Evolutionary conservation across 129 eudicot genomes (phyloP), one percentile per base, ranked within the genome.

Genomic region (Erigeron canadensis): DNA sequence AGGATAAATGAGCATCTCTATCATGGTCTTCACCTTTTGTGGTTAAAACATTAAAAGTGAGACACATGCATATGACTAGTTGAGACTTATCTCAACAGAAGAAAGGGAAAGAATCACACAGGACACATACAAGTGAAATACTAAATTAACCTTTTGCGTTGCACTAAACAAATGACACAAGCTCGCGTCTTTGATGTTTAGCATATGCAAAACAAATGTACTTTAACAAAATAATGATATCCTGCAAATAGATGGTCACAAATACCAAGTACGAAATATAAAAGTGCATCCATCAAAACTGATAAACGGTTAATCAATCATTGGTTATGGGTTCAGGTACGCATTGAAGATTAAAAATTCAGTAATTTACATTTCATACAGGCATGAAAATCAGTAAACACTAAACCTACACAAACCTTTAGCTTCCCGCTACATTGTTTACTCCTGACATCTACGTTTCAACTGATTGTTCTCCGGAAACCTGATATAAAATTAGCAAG

Each of bases 381-480:
- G 74, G 45, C 60, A 74, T 75, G 40, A 67, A 67, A 75, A 67
- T 75, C 65, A 47, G 73, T 50, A 66, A 48, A 68, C 45, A 68
- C 80, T 76, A 76, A 58, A 68, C 75, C 75, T 76, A 67, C 45
- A 55, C 75, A 28, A 34, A 71, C 75, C 74, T 67, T 68, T 68
- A 68, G 62, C 61, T 60, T 76, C 75, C 54, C 63, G 39, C 34
- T 46, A 46, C 74, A 57, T 58, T 64, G 57, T 58, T 47, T 44
- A 46, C 58, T 67, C 75, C 51, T 45, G 13, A 41, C 43, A 34
- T 41, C 73, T 75, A 65, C 65, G 12, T 21, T 53, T 53, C 73
- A 41, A 54, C 34, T 15, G 79, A 75, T 42, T 75, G 37, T 53
- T 74, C 13, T 39, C 64, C 65, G 4, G 22, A 76, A 58, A 59